A percentile compares a stretch with the other conserved stretches of the same genome.
phyloP scores from a whole-genome alignment of 2,329 filamentous ascomycete species.

The Pyrenophora seminiperda region DNA sequence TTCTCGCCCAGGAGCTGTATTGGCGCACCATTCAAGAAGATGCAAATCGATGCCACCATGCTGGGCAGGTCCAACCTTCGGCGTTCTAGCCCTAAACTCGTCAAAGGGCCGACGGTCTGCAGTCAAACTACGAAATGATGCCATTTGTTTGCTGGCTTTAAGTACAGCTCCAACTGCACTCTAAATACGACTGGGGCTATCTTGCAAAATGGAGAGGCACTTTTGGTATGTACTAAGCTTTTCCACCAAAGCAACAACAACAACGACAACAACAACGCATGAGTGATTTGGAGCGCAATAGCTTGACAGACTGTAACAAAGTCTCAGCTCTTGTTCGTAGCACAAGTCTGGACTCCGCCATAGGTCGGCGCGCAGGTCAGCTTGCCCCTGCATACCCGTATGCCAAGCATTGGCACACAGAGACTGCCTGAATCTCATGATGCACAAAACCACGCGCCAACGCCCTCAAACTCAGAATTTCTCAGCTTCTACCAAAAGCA shows the following conservation, averaged over 20 bases:
- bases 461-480: not conserved
- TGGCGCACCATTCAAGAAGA: constrained; percentile 30
- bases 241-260: too few relatives aligned
- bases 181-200: too few relatives aligned
- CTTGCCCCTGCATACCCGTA: constrained; percentile 2
- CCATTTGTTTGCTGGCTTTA: constrained; percentile 5
- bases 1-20: constrained; percentile 14
- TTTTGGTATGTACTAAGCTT: too few relatives aligned
- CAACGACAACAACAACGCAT: too few relatives aligned
- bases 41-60: constrained; percentile 8
- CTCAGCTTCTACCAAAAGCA: constrained; percentile 12
- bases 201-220: too few relatives aligned
- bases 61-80: not conserved
- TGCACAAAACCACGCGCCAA: not conserved
- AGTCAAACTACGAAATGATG: constrained; percentile 18
- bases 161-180: too few relatives aligned
- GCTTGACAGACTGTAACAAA: too few relatives aligned
- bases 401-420: constrained; percentile 1
- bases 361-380: not conserved
- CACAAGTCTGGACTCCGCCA: too few relatives aligned
- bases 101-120: constrained; percentile 20
- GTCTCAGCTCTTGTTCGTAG: too few relatives aligned
- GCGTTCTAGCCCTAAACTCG: constrained; percentile 9
- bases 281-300: too few relatives aligned
- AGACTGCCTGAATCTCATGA: constrained; percentile 3